These are phyloP conservation scores for Apiotrichum siamense DNA, from an alignment of 1,284 basidiomycete genomes.

Conservation along the genomic window DNA sequence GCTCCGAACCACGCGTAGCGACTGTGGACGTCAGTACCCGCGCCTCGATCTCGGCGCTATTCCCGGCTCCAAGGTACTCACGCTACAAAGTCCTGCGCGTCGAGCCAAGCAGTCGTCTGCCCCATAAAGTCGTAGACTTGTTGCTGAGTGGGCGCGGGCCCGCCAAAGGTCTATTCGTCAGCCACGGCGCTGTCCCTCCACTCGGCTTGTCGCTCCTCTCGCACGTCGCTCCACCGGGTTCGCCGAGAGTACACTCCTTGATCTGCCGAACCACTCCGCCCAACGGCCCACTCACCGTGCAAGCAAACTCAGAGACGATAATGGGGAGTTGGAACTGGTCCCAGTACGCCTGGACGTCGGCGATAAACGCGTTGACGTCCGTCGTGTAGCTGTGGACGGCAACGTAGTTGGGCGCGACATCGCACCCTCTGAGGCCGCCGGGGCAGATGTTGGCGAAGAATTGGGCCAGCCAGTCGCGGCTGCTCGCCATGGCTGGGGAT, in stretches of 20 bases:
- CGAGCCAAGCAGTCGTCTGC: neutral
- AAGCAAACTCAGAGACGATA: slow-evolving; percentile 35
- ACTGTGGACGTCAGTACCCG: neutral
- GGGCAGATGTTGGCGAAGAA: slow-evolving; percentile 1
- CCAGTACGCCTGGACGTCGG: slow-evolving; percentile 16
- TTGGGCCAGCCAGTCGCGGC: slow-evolving; percentile 28
- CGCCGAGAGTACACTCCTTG: too few relatives aligned
- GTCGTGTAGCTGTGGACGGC: slow-evolving; percentile 38
- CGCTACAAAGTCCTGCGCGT: neutral
- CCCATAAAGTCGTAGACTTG: slow-evolving; percentile 6
- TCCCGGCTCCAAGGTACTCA: neutral
- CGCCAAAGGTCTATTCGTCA: neutral
- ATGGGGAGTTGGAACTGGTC: slow-evolving; percentile 25
- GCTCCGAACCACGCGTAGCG: slow-evolving; percentile 5
- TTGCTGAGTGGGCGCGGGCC: slow-evolving; percentile 1
- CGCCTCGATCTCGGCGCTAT: too few relatives aligned
- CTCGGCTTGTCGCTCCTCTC: too few relatives aligned
- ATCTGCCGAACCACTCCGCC: too few relatives aligned
- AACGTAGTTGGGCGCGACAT: slow-evolving; percentile 28
- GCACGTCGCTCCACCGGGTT: too few relatives aligned
- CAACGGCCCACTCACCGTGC: neutral
- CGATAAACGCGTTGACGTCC: slow-evolving; percentile 27
- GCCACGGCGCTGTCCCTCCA: too few relatives aligned
- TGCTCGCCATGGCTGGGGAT: slow-evolving; percentile 31
- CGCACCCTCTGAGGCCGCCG: slow-evolving; percentile 17